Percentiles rank a stretch among this genome's conserved stretches.
Evolutionary conservation across 73 alveolate genomes (phyloP).

Genomic region (Tetrahymena elliotti): DNA sequence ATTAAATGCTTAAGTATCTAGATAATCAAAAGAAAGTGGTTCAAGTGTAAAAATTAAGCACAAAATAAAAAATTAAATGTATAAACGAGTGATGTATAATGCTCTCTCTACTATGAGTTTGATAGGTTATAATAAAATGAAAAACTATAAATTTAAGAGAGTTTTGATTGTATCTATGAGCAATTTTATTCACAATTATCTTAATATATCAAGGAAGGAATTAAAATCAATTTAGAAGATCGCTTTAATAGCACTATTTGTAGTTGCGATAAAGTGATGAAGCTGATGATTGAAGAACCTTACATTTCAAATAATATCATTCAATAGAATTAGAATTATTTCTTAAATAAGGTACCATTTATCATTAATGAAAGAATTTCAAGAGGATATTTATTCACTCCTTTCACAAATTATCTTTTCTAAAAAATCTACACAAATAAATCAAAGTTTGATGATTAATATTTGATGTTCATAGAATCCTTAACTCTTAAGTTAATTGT

Average conservation of each 20-base stretch:
- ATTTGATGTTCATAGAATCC: neutral
- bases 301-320: neutral
- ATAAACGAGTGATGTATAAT: neutral
- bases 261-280: neutral
- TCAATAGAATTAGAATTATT: no score
- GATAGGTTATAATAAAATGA: neutral
- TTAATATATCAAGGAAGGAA: neutral
- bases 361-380: neutral
- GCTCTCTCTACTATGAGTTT: no score
- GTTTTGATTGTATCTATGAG: neutral
- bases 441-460: neutral
- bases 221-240: neutral
- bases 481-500: no score
- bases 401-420: neutral
- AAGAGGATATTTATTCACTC: neutral
- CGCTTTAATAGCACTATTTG: neutral
- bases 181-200: neutral
- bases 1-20: neutral
- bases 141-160: no score
- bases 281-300: neutral
- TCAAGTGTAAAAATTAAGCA: neutral
- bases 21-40: neutral
- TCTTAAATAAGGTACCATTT: neutral
- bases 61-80: no score
- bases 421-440: neutral